Evolutionary conservation across 441 rosid genomes (phyloP).

Genomic region (Bruguiera hainesii): DNA sequence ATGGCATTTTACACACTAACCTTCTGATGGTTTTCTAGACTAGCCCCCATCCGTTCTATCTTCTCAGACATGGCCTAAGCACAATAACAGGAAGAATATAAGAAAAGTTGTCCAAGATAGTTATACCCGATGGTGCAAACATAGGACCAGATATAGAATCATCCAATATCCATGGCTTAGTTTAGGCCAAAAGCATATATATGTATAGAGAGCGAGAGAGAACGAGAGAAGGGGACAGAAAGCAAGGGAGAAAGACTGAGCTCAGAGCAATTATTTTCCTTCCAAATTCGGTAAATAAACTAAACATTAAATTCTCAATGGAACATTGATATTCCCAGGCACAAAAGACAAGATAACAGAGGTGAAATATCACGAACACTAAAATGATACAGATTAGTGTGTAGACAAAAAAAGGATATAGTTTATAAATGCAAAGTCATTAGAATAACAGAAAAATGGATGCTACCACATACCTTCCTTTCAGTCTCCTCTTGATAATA

Average conservation of each 20-base stretch:
- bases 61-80: conserved; percentile 89
- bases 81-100: conserved; percentile 5
- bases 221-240: too few relatives aligned
- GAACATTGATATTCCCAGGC: background rate
- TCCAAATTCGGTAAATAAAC: background rate
- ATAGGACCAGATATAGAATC: too few relatives aligned
- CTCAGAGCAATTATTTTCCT: too few relatives aligned
- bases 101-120: conserved; percentile 3
- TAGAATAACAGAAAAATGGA: background rate
- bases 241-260: too few relatives aligned
- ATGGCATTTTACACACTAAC: conserved; percentile 35
- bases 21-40: conserved; percentile 70
- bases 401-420: background rate
- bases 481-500: conserved; percentile 95
- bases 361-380: too few relatives aligned
- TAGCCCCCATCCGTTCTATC: conserved; percentile 75
- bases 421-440: too few relatives aligned
- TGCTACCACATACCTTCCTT: conserved; percentile 55
- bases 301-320: background rate
- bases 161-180: too few relatives aligned
- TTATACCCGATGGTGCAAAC: too few relatives aligned
- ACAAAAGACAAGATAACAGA: background rate
- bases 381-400: too few relatives aligned
- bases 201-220: background rate
- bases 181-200: background rate